phyloP scores from a whole-genome alignment of 164 flowering plant species.

The Aristolochia californica region DNA sequence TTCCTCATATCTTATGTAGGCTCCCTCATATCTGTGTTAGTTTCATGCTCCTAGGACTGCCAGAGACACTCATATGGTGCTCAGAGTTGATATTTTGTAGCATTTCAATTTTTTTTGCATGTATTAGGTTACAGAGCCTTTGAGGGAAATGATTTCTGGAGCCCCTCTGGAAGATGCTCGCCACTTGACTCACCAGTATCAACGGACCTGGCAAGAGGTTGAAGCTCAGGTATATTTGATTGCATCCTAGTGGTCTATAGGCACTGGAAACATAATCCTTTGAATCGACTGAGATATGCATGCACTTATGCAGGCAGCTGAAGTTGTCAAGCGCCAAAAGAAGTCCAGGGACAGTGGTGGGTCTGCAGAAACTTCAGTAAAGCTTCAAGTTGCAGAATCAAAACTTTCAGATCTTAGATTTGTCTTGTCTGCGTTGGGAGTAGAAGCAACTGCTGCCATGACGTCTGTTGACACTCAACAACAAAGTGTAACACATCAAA shows the following conservation, averaged over 20 bases:
- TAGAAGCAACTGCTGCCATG: conserved; percentile 70
- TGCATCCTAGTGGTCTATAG: too few species aligned
- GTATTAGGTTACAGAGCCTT: conserved; percentile 53
- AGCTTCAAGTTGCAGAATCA: conserved; percentile 53
- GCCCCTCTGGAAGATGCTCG: conserved; percentile 81
- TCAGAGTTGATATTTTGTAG: too few species aligned
- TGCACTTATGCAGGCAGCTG: conserved; percentile 40
- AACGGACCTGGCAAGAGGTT: conserved; percentile 51
- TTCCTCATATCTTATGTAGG: too few species aligned
- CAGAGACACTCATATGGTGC: too few species aligned
- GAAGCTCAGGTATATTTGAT: conserved; percentile 54
- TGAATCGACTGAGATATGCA: conserved; percentile 3
- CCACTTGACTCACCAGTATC: conserved; percentile 50
- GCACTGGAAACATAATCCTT: too few species aligned
- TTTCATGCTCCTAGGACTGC: too few species aligned
- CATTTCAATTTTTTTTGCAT: too few species aligned
- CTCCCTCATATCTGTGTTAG: too few species aligned
- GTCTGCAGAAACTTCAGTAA: conserved; percentile 33
- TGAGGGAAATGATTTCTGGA: conserved; percentile 42
- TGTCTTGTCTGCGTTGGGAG: conserved; percentile 40
- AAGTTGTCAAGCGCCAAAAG: conserved; percentile 42
- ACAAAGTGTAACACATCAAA: conserved; percentile 43
- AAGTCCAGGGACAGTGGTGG: conserved; percentile 38
- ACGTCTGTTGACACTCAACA: conserved; percentile 59
- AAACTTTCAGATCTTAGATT: conserved; percentile 51